Base-by-base conservation (phyloP, 192 early-diverging fungal species). In the Allomyces arbusculus region DNA sequence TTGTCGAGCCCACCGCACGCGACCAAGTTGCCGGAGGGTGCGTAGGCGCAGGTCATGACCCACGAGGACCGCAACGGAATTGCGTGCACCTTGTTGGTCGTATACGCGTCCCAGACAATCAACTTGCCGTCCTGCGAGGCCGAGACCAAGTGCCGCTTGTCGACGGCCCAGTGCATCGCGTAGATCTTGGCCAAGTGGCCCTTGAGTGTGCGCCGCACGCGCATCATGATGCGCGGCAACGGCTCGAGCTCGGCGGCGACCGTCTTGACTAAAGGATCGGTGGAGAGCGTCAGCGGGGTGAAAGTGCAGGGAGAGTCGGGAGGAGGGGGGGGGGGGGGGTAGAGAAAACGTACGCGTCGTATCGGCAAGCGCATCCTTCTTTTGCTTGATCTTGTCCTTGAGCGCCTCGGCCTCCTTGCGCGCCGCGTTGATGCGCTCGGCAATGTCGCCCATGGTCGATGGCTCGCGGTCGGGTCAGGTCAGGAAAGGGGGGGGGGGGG, bases 11-110 rank as follows among this genome's bases (percentile, higher is more conserved):
- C 96, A 76, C 96, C 96, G 76, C 96, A 99, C 61, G 96, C 96
- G 23, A 99, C 96, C 79, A 92, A 94, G 75, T 89, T 91, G 24
- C 96, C 93, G 11, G 92, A 95, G 7, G 96, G 96, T 61, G 96
- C 92, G 67, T 97, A 99, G 4, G 96, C 93, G 71, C 94, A 97
- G 25, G 96, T 97, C 96, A 99, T 99, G 71, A 99, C 95, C 96
- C 96, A 99, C 14, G 95, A 97, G 3, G 96, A 99, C 12, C 91
- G 89, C 64, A 99, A 75, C 1, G 96, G 96, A 70, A 99, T 97
- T 22, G 96, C 95, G 75, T 97, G 92, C 33, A 97, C 89, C 77
- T 99, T 99, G 83, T 99, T 99, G 65, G 94, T 97, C 62, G 91
- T 90, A 73, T 89, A 93, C 58, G 93, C 93, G 71, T 99, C 96